These are phyloP conservation scores for Fistulinella prunicolor DNA, from an alignment of 768 basidiomycete genomes.

Conservation along the genomic window DNA sequence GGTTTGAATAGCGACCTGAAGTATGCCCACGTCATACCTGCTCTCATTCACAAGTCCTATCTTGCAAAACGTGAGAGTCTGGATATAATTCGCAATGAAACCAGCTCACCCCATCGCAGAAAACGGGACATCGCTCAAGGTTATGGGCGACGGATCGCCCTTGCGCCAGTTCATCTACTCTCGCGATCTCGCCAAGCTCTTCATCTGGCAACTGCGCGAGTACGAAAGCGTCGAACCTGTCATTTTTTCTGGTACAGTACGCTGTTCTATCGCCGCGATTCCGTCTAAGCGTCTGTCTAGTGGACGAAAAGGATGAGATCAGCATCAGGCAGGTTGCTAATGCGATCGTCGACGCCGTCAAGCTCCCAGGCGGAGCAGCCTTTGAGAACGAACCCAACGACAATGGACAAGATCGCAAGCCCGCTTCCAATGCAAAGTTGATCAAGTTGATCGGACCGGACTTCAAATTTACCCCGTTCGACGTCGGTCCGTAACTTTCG, in stretches of 20 bases:
- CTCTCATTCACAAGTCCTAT: slow-evolving; percentile 89
- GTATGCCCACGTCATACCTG: slow-evolving; percentile 92
- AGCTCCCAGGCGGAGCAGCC: slow-evolving; percentile 70
- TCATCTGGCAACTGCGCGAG: slow-evolving; percentile 89
- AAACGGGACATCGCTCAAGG: slow-evolving; percentile 75
- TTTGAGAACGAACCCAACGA: slow-evolving; percentile 68
- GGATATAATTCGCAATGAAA: background rate
- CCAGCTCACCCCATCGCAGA: slow-evolving; percentile 44
- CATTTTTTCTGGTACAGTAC: slow-evolving; percentile 73
- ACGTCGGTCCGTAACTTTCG: slow-evolving; percentile 51
- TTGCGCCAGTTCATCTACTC: slow-evolving; percentile 98
- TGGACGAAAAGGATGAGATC: slow-evolving; percentile 92
- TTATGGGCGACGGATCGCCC: slow-evolving; percentile 89
- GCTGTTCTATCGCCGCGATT: background rate
- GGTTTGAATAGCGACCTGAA: slow-evolving; percentile 66
- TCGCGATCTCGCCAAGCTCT: slow-evolving; percentile 90
- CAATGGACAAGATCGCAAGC: slow-evolving; percentile 96
- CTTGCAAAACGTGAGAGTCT: slow-evolving; percentile 73
- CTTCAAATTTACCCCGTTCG: slow-evolving; percentile 92
- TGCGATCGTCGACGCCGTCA: slow-evolving; percentile 82
- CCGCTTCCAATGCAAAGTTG: slow-evolving; percentile 90
- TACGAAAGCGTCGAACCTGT: slow-evolving; percentile 92
- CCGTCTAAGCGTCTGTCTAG: slow-evolving; percentile 35
- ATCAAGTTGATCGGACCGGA: slow-evolving; percentile 62
- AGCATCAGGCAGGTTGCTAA: slow-evolving; percentile 89